phyloP scores from a whole-genome alignment of 164 flowering plant genomes.

The Paratinospora sagittata region DNA sequence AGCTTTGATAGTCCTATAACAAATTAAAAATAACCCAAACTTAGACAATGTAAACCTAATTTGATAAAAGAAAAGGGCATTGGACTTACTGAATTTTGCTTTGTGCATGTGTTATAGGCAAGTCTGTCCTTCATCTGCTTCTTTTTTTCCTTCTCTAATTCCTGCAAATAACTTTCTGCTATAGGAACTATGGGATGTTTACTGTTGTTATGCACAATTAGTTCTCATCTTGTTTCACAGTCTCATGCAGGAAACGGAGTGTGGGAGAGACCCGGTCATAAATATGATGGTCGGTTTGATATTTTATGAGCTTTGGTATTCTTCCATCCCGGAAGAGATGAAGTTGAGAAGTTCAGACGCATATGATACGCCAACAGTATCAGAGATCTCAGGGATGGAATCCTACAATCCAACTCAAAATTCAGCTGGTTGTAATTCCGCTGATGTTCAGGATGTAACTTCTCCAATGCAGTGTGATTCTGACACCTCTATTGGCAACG shows the following conservation, averaged over 20 bases:
- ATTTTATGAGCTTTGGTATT: conserved; percentile 61
- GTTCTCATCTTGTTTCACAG: conserved; percentile 26
- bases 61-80: neutral
- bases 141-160: neutral
- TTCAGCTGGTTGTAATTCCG: conserved; percentile 25
- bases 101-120: neutral
- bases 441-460: conserved; percentile 21
- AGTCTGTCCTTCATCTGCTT: neutral
- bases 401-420: conserved; percentile 13
- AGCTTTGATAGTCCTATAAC: too few relatives aligned
- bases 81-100: neutral
- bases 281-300: conserved; percentile 60
- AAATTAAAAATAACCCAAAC: too few relatives aligned
- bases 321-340: conserved; percentile 42
- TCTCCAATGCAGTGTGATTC: conserved; percentile 26
- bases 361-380: conserved; percentile 12
- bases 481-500: conserved; percentile 46
- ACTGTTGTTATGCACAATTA: neutral
- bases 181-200: neutral
- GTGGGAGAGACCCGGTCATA: conserved; percentile 33
- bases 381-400: conserved; percentile 22
- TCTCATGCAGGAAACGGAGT: conserved; percentile 35
- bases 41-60: neutral
- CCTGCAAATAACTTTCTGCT: neutral
- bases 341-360: conserved; percentile 30